Base-by-base conservation (phyloP, 768 basidiomycete species). In the Calocybe cyanea region DNA sequence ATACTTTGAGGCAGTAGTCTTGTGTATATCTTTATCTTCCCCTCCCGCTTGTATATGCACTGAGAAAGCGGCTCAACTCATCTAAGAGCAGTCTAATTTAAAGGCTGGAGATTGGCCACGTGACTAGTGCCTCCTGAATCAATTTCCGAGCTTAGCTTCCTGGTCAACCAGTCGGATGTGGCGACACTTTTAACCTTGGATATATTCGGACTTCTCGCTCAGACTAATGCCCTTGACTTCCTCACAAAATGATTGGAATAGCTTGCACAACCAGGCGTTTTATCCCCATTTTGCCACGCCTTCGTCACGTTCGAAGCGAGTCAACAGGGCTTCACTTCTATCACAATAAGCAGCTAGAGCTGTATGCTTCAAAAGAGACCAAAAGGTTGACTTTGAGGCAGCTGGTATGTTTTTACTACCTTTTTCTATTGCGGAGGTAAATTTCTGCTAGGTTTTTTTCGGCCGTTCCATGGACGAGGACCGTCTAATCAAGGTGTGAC, bases 391-490 rank as follows among this genome's bases (percentile, higher is more conserved):
- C 86, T 8, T 69, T 92, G 30, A 72, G 90, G 51, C 90, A 92
- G 58, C 76, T 92, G 55, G 89, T 92, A 67, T 46, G 70, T 55
- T 13, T 19, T 21, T 7, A 11, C 47, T 15, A 45, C 41, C 4
- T 21, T 7, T 32, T 24, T 45, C 4, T 39, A 18, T 31, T 33
- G 37, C 34, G 11, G 13, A 18, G 18, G 20, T 10, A 33, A 23
- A 48, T 32, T 44, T 38, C 15, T 33, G 46, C 15, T 44, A 92
- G 90, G 81, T 90, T 13, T 92, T 87, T 63, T 92, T 83, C 57
- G 90, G 90, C n/a, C 81, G 87, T 25, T 78, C 79, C 36, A 89
- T 92, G 78, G 83, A 81, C 53, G 73, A 81, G 50, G 85, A 88
- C 45, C 75, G 88, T 18, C 67, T 92, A 28, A 77, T 92, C 59